A percentile compares a stretch with the other conserved stretches of the same genome.
Conservation (phyloP, 805 yeast species). For the Schizosaccharomyces octosporus region DNA sequence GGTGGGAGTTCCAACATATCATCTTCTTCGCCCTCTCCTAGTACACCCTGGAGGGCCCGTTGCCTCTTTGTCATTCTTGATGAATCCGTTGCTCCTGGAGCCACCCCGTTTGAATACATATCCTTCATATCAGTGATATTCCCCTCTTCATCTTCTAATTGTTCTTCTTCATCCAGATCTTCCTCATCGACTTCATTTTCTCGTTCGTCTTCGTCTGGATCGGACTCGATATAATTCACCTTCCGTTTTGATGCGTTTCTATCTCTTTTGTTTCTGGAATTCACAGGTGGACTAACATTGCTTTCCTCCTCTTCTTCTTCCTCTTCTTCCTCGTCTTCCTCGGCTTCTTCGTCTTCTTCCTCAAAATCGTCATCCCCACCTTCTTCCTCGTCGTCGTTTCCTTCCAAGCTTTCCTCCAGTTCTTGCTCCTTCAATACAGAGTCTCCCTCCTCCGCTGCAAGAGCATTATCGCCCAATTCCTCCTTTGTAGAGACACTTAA, state of each 20-base stretch:
- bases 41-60: conserved; percentile 11
- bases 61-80: conserved; percentile 15
- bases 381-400: background rate
- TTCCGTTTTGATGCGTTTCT: background rate
- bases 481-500: background rate
- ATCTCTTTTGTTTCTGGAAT: background rate
- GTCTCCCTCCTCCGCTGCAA: background rate
- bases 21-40: conserved; percentile 10
- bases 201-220: background rate
- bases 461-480: conserved; percentile 1
- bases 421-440: background rate
- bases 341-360: background rate
- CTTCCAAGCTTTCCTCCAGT: background rate
- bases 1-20: conserved; percentile 12
- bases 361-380: background rate
- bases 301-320: background rate
- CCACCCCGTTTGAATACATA: background rate
- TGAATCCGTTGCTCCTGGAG: background rate
- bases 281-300: background rate
- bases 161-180: conserved; percentile 9
- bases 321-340: background rate
- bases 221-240: background rate
- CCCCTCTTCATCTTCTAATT: conserved; percentile 6
- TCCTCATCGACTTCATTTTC: conserved; percentile 6
- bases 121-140: background rate